Evolutionary conservation across 768 basidiomycete species (phyloP).

Genomic region (Lyophyllum atratum): DNA sequence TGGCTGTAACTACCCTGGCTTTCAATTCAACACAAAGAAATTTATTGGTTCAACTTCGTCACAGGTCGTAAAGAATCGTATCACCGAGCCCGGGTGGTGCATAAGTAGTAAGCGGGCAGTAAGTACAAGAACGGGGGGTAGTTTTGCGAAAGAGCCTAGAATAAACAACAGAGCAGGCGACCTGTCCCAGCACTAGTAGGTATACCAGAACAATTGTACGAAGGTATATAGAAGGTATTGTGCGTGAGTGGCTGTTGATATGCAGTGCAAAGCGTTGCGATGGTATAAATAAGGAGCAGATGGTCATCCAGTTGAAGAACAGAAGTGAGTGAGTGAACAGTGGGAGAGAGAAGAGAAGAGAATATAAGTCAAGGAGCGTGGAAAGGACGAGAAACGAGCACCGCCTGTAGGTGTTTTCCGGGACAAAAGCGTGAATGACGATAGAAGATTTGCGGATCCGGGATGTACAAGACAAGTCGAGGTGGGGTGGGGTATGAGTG

Average conservation of each 20-base stretch:
- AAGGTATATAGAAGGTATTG: neutral
- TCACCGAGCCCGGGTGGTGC: neutral
- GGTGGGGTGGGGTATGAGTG: constrained; percentile 10
- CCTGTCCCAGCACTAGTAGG: constrained; percentile 3
- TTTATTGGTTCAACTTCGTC: neutral
- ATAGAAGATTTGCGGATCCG: constrained; percentile 2
- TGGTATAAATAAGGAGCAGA: neutral
- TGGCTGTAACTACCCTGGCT: neutral
- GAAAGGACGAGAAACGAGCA: neutral
- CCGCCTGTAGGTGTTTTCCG: constrained; percentile 2
- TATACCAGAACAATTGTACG: constrained; percentile 4
- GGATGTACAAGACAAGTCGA: constrained; percentile 5
- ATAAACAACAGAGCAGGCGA: neutral
- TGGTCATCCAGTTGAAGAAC: neutral
- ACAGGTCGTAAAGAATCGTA: constrained; percentile 8
- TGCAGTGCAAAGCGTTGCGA: constrained; percentile 2
- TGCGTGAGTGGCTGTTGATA: constrained; percentile 3
- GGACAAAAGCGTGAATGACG: neutral
- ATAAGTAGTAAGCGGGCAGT: constrained; percentile 1
- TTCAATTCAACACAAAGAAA: neutral
- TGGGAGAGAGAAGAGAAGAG: neutral
- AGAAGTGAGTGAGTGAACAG: neutral
- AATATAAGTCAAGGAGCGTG: neutral
- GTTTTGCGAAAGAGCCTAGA: neutral
- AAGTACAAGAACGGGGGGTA: constrained; percentile 1